Evolutionary conservation across 1,284 basidiomycete species (phyloP), one percentile per base, ranked within the genome.

Genomic region (Tylopilus orsonianus): DNA sequence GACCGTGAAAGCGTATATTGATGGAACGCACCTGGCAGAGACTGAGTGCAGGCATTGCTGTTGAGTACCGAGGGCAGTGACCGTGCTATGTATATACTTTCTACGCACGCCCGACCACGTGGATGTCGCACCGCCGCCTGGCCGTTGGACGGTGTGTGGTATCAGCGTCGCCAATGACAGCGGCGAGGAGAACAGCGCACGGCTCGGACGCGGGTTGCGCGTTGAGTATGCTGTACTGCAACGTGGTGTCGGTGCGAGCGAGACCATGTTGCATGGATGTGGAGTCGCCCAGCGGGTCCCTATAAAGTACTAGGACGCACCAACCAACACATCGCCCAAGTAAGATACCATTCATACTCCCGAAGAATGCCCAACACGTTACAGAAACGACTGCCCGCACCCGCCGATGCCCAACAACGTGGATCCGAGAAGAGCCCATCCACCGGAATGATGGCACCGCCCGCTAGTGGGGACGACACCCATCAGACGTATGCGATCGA

Each of bases 241-340:
- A 52, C 65, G 57, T 63, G 66, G 45, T 48, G 33, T 43, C 35
- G 44, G 48, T 30, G 38, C 48, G 23, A 38, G 41, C 45, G 48
- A 47, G 35, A 47, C 44, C 62, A 52, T 53, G 59, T 53, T 47
- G 56, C 34, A 46, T 39, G 33, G 60, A 43, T 47, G 48, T 60
- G 52, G 30, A 40, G 47, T 39, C 41, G 46, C 46, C 44, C 41
- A 36, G 19, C 30, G 29, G 26, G 18, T 18, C 19, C 34, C 33
- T 60, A 60, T 64, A 62, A 60, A 60, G 35, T 37, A 33, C 32
- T n/a, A n/a, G n/a, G n/a, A n/a, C n/a, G n/a, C n/a, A n/a, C n/a
- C n/a, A n/a, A n/a, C 29, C 24, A 35, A 30, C 45, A 43, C 46
- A 23, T 42, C 37, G 29, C 45, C 29, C 39, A 43, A 43, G 42